These are phyloP conservation scores for Eimeria necatrix DNA, from an alignment of 169 alveolate species.

Conservation along the genomic window DNA sequence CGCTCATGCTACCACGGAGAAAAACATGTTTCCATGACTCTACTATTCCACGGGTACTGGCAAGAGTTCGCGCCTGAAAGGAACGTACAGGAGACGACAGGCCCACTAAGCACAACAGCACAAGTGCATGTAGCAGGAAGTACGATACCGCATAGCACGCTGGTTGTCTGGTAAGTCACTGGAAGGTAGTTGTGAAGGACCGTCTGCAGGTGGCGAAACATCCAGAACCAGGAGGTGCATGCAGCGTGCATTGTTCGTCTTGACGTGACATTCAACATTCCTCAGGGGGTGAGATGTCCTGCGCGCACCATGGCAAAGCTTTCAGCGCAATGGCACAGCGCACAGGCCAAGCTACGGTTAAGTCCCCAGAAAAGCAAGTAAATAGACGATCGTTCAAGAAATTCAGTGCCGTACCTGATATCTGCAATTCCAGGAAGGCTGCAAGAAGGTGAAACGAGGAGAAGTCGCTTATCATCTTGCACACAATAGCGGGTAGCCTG, in stretches of 20 bases:
- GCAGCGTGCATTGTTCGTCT: slow-evolving; percentile 65
- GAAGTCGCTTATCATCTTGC: slow-evolving; percentile 63
- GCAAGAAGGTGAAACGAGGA: slow-evolving; percentile 25
- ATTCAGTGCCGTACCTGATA: neutral
- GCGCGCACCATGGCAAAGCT: neutral
- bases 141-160: slow-evolving; percentile 50
- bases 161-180: neutral
- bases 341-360: neutral
- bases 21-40: no score
- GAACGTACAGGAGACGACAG: no score
- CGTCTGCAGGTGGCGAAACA: slow-evolving; percentile 51
- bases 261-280: slow-evolving; percentile 69
- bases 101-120: neutral
- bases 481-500: slow-evolving; percentile 72
- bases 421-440: slow-evolving; percentile 35
- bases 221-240: slow-evolving; percentile 62
- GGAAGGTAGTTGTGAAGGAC: slow-evolving; percentile 45
- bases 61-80: no score
- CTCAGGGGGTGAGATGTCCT: slow-evolving; percentile 68
- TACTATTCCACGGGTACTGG: no score
- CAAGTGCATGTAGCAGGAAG: neutral
- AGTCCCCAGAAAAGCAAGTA: neutral
- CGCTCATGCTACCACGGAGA: no score
- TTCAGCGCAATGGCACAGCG: neutral
- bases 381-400: neutral